Conservation (phyloP, 495 filamentous ascomycete species). For the Podospora pseudoanserina region DNA sequence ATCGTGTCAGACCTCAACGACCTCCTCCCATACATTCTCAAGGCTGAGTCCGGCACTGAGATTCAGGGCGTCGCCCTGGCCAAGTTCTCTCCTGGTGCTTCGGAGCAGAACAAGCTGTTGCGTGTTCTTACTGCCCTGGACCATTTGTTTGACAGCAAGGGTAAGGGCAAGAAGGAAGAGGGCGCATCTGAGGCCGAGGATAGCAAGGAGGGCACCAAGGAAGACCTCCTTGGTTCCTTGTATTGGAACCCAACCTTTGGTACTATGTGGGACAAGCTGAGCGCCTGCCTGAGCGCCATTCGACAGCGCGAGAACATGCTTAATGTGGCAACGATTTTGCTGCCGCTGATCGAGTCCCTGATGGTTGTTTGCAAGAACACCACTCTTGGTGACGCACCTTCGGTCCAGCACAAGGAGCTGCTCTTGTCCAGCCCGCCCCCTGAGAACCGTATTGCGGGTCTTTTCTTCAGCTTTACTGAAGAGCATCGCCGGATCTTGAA, state of each 20-base stretch:
- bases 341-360: constrained; percentile 89
- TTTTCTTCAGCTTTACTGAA: constrained; percentile 98
- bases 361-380: constrained; percentile 99
- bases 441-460: constrained; percentile 75
- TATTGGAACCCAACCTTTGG: constrained; percentile 90
- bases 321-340: constrained; percentile 90
- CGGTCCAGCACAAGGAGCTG: constrained; percentile 62
- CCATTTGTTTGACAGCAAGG: constrained; percentile 80
- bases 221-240: constrained; percentile 78
- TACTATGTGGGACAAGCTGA: constrained; percentile 88
- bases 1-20: constrained; percentile 83
- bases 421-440: constrained; percentile 72
- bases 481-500: constrained; percentile 98
- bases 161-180: constrained; percentile 56
- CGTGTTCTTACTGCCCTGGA: constrained; percentile 93
- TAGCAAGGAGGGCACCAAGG: constrained; percentile 55
- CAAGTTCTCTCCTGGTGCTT: constrained; percentile 92
- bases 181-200: constrained; percentile 54
- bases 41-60: constrained; percentile 83
- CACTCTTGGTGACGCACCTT: constrained; percentile 61
- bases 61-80: constrained; percentile 90
- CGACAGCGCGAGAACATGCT: constrained; percentile 89
- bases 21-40: constrained; percentile 80
- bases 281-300: constrained; percentile 83
- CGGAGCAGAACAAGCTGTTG: constrained; percentile 91